Evolutionary conservation across 1,139 yeast genomes (phyloP), one percentile per base, ranked within the genome.

Genomic region (Candida gigantensis): DNA sequence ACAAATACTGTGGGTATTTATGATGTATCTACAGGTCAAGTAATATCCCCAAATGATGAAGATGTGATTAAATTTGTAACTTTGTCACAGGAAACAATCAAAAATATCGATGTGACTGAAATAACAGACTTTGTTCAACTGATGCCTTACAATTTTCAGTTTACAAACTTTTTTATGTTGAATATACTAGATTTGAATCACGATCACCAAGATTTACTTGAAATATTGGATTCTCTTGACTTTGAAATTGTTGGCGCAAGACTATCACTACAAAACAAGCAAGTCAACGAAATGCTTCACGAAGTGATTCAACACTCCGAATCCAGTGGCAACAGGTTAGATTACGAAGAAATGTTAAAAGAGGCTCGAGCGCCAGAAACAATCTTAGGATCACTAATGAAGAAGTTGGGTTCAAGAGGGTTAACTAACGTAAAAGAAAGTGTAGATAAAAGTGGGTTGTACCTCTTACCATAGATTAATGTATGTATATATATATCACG

Each of bases 141-240:
- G 3, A 10, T 65, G 14, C 71, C 73, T 6, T 65, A 50, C 39
- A 71, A 67, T 34, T 33, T 68, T 9, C 40, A 41, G n/a, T 68
- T 53, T 44, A 50, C 55, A 23, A 54, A 51, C 15, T 57, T 51
- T 30, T 50, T 47, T 35, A 33, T 68, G 15, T 47, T 69, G n/a
- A 58, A 70, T 3, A 64, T 41, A 24, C 13, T 11, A 8, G 23
- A 24, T 5, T 15, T 30, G n/a, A n/a, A n/a, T n/a, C n/a, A n/a
- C n/a, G n/a, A n/a, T n/a, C n/a, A n/a, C 3, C 15, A 35, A 1
- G 45, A 45, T 16, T 49, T 66, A n/a, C 38, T 63, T 5, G 39
- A 51, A 2, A 21, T 50, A 20, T 42, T 66, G 6, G 57, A 55
- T 14, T 37, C 30, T 4, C 43, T 52, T 3, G 58, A 52, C 5